Evolutionary conservation across 345 rosid genomes (phyloP), one percentile per base, ranked within the genome.

Genomic region (Syzygium grande): DNA sequence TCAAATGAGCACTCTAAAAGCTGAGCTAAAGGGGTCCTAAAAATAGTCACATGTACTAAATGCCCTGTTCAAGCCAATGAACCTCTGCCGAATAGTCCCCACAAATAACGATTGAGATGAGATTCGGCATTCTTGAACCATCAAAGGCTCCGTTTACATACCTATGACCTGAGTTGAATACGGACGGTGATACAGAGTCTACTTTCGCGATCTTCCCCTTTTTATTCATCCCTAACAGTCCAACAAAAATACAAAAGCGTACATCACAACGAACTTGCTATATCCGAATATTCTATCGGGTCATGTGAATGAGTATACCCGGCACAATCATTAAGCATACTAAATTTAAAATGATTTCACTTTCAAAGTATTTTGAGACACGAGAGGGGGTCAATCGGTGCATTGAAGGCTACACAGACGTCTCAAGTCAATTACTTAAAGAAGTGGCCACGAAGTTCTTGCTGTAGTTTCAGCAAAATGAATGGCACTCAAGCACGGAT

Each of bases 201-300:
- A 68, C 43, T 68, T 11, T 68, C 23, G 0, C 5, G 11, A 68
- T 30, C 21, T 65, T 30, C 78, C 10, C 11, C 4, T 29, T 65
- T 30, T 16, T 30, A 30, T 65, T 65, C 21, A 30, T 65, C 3
- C 41, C 41, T 30, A 65, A 7, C 2, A 5, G 11, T 21, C 78
- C 21, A 9, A 11, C 46, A 68, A 68, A 30, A 0, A 2, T 8
- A 17, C 0, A 12, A 9, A 43, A 30, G 9, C 19, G 13, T 1
- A 34, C 79, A 68, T 34, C 46, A 34, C 46, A 19, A 16, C 6
- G 30, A 65, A 0, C 30, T 9, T 68, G 46, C 9, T 68, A 34
- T 17, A 17, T 10, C 23, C 41, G 4, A 34, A 30, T 68, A 68
- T 17, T 34, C 3, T 21, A 34, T 34, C 25, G 4, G n/a, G 25